Evolutionary conservation across 306 rosid species (phyloP), one percentile per base, ranked within the genome.

Genomic region (Oemleria cerasiformis): DNA sequence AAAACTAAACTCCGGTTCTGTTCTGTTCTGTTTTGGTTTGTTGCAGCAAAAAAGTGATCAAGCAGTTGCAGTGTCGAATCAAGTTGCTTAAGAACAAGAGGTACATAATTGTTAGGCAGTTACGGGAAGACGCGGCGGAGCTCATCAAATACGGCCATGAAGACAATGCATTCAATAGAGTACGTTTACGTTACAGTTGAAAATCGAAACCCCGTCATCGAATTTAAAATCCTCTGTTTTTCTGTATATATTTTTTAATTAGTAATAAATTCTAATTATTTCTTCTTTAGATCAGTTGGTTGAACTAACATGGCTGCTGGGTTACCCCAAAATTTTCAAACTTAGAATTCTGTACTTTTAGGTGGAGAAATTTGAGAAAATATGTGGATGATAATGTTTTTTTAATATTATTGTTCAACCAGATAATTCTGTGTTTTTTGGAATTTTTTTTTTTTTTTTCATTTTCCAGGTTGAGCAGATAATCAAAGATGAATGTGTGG

Each of bases 401-500:
- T 3, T 55, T 4, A 19, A 51, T 51, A 51, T 8, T 51, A 51
- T 51, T 51, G 25, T 51, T 20, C 5, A 2, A 8, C 62, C n/a
- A 56, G 4, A 12, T 14, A 56, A 23, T 56, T 5, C 34, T 0
- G 16, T 12, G 62, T 56, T 0, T 56, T 7, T 56, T 14, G 62
- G 39, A 11, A 5, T 56, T 0, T 53, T 7, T 51, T 51, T 17
- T 10, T 20, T 49, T 2, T 30, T 13, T 13, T 5, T 47, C 25
- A 20, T 15, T 70, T 56, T 48, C 75, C 82, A 92, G 97, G 92
- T 81, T 57, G 97, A 87, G 67, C 88, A 86, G 84, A 76, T 92
- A 16, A 63, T 89, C 59, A 74, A 57, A 72, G 90, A 89, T 63
- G 96, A 92, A 84, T 76, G 73, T 49, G 51, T 77, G 44, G 80